Base-by-base conservation (phyloP, 2,329 filamentous ascomycete genomes). In the Paracorniculantispora psalliotae region DNA sequence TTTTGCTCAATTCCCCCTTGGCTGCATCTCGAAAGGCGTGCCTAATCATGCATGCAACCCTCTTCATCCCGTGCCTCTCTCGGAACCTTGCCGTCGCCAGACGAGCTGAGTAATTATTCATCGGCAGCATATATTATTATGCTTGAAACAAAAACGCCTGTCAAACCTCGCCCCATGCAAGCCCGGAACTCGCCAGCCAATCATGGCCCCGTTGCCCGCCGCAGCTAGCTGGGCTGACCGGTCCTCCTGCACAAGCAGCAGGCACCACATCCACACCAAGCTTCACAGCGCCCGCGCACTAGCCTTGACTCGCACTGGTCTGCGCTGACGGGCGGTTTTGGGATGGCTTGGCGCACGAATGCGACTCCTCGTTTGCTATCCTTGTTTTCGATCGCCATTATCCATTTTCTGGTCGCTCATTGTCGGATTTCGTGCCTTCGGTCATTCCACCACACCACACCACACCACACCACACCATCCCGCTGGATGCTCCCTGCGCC, bases 111-210 rank as follows among this genome's bases (percentile, higher is more conserved):
- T 3, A n/a, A n/a, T n/a, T n/a, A 57, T 43, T 57, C 46, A 50
- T 57, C 46, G 17, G 44, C 54, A 25, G 12, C 54, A 8, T n/a
- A n/a, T n/a, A n/a, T n/a, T 49, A 30, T 35, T 57, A 41, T 49
- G 33, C 54, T 48, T 41, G 33, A 50, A 50, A 49, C n/a, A n/a
- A 28, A 33, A 57, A 57, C 54, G 41, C 23, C 23, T 51, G 35
- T 44, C 35, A 26, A 50, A 39, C 35, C 35, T 57, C 28, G 19
- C n/a, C 21, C 47, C 35, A 51, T 58, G 48, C 37, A 58, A 21
- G n/a, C 4, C 46, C 56, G 56, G 56, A 51, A 58, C 56, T 58
- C 56, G 56, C 56, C 47, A 46, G 13, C 56, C 56, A 58, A 58
- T 58, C 56, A 58, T 13, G 37, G 4, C 47, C 8, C 37, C n/a